Percentiles rank a stretch among this genome's conserved stretches.
phyloP scores from a whole-genome alignment of 164 flowering plant species.

The Euptelea pleiosperma region DNA sequence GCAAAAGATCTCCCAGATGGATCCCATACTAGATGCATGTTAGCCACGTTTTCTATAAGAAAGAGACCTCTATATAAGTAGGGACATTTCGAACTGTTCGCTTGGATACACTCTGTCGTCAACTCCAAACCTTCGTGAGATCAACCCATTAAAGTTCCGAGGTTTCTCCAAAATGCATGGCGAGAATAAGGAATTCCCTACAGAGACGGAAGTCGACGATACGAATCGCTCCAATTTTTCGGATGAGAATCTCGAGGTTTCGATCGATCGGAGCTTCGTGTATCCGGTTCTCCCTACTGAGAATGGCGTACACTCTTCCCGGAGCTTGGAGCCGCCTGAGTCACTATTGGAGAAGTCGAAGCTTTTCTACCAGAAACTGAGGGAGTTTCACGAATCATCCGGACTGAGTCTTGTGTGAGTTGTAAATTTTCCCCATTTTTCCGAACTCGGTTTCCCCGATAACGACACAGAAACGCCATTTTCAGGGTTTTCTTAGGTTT shows the following conservation, averaged over 20 bases:
- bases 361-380: slow-evolving; percentile 25
- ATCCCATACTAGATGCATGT: too few relatives aligned
- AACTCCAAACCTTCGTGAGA: too few relatives aligned
- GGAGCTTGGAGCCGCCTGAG: neutral
- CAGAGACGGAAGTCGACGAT: neutral
- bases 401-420: slow-evolving; percentile 31
- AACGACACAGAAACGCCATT: too few relatives aligned
- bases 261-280: neutral
- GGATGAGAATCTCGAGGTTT: neutral
- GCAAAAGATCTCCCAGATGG: too few relatives aligned
- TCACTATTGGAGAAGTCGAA: slow-evolving; percentile 4
- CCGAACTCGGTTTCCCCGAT: neutral
- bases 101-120: too few relatives aligned
- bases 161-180: slow-evolving; percentile 4
- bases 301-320: neutral
- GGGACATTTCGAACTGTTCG: too few relatives aligned
- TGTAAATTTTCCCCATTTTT: neutral
- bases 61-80: too few relatives aligned
- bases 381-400: slow-evolving; percentile 19
- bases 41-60: too few relatives aligned
- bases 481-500: neutral
- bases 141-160: too few relatives aligned
- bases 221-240: neutral
- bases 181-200: neutral
- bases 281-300: neutral